phyloP scores from a whole-genome alignment of 805 yeast genomes.

The Candida sphagnicola region DNA sequence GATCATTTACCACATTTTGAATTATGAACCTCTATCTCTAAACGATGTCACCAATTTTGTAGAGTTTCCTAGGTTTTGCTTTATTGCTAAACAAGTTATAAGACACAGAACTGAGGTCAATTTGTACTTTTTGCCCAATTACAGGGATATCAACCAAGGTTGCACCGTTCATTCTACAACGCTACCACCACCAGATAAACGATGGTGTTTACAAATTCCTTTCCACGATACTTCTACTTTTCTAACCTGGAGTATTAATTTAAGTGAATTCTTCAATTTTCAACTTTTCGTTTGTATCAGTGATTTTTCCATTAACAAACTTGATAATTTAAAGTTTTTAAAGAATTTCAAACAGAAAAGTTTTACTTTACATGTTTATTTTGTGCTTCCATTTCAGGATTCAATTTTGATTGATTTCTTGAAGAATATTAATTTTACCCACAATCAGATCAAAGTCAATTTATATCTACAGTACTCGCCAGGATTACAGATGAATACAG shows the following conservation, averaged over 20 bases:
- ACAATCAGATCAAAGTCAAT: not conserved
- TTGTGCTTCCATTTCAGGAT: not conserved
- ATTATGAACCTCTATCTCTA: conserved; percentile 2
- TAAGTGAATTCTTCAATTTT: not conserved
- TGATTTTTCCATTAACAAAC: conserved; percentile 3
- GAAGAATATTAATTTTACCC: not conserved
- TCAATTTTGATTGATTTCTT: not conserved
- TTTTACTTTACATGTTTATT: conserved; percentile 2
- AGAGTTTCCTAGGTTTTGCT: not conserved
- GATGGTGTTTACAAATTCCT: not conserved
- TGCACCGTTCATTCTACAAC: not conserved
- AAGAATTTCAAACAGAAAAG: conserved; percentile 3
- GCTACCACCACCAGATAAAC: not conserved
- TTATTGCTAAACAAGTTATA: not conserved
- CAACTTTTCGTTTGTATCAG: conserved; percentile 1
- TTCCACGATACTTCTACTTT: not conserved
- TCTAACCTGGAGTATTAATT: not conserved
- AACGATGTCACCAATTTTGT: not conserved
- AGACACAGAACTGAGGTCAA: not conserved
- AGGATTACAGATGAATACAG: not conserved
- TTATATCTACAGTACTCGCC: not conserved
- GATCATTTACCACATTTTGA: conserved; percentile 5
- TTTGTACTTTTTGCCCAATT: conserved; percentile 1
- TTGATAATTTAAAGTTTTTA: conserved; percentile 5
- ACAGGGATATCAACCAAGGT: conserved; percentile 1